Evolutionary conservation across 345 rosid species (phyloP), one percentile per base, ranked within the genome.

Genomic region (Gossypium raimondii): DNA sequence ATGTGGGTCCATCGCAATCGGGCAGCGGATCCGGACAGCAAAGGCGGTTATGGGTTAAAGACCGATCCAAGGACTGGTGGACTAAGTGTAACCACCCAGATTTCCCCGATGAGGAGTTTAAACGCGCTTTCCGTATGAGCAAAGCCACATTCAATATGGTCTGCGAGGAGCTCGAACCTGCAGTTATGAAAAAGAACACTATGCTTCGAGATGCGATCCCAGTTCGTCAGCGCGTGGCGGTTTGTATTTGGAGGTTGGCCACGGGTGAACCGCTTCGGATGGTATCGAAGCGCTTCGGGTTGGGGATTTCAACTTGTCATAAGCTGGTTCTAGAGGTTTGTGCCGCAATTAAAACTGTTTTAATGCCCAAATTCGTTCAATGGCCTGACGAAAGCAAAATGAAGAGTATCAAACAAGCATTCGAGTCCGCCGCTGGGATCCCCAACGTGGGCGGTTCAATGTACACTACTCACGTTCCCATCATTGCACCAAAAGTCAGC

Each of bases 51-150:
- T 59, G 63, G 63, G 90, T 87, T 38, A 87, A 87, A 76, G 88
- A 85, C 62, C 68, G 90, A 79, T 85, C 90, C 1, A 87, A 85
- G 73, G 88, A 87, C 22, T 87, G 90, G 90, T 85, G 90, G 90
- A 85, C 85, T 34, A 41, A 56, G 64, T 85, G 86, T 59, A 77
- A 45, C 70, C 77, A 73, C 68, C 85, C 88, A 25, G 86, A 81
- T 59, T 59, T 59, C 63, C 63, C 38, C 63, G 63, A 59, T 34
- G 63, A 24, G 63, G 63, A 59, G 63, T 59, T 59, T 5, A 59
- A 59, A 22, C 63, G 34, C 34, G 38, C 63, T 25, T 59, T 59
- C 11, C 63, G 63, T 34, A 59, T 59, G 63, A 59, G 63, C 34
- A 59, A 59, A 59, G 63, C 63, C 38, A 59, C 63, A 14, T 87